Percentiles rank a stretch among this genome's conserved stretches.
Evolutionary conservation across 176 grass and related monocot species (phyloP).

Genomic region (sorghum (Sorghum bicolor)): DNA sequence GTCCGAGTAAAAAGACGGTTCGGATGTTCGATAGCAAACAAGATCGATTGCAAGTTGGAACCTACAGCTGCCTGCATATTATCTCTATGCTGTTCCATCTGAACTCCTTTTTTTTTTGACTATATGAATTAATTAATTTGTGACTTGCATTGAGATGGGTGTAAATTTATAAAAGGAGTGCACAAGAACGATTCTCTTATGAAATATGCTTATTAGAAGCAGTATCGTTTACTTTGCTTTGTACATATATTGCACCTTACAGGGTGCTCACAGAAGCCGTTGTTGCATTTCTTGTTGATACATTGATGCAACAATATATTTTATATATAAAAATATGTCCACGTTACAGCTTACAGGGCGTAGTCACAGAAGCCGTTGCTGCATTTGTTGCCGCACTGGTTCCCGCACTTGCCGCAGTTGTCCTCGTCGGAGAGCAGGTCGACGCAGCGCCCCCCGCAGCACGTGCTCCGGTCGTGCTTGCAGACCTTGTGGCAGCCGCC

Average conservation of each 20-base stretch:
- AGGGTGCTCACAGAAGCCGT: no score
- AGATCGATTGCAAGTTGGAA: no score
- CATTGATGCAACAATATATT: no score
- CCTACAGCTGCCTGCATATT: no score
- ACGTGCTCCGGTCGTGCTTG: not conserved
- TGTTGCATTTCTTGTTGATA: no score
- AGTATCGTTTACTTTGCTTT: no score
- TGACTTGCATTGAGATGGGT: not conserved
- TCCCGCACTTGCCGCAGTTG: conserved; percentile 30
- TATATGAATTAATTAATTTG: not conserved
- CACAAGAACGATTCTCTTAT: not conserved
- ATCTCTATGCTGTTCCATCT: no score
- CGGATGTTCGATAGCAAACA: no score
- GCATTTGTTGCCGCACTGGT: conserved; percentile 20
- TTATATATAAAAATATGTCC: no score
- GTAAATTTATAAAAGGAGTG: not conserved
- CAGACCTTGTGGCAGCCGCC: conserved; percentile 34
- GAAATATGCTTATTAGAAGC: no score
- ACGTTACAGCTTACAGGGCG: not conserved
- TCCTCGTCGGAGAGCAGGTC: conserved; percentile 14
- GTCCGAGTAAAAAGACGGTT: no score
- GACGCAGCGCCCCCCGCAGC: conserved; percentile 40
- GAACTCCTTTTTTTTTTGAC: no score
- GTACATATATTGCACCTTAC: not conserved
- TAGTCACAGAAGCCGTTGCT: conserved; percentile 22